Conservation (phyloP, 768 basidiomycete genomes). For the Tephrocybe sp. region DNA sequence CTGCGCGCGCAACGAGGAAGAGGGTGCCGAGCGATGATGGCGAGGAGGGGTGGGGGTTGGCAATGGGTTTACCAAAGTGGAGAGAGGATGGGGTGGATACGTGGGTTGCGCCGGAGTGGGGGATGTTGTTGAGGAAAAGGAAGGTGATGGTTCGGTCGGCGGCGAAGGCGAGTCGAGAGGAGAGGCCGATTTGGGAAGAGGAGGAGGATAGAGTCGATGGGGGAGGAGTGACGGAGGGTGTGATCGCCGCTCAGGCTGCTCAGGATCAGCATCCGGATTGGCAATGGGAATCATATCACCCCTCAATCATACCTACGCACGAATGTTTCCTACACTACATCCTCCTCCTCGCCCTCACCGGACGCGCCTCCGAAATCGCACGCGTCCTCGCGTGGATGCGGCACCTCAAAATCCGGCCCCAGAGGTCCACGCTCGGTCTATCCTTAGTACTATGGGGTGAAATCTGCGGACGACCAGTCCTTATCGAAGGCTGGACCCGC, state of each 20-base stretch:
- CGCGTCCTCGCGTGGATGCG: conserved; percentile 61
- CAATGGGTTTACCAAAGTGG: conserved; percentile 10
- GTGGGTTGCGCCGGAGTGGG: conserved; percentile 7
- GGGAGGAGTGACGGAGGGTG: not conserved
- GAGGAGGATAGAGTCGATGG: not conserved
- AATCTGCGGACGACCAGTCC: conserved; percentile 56
- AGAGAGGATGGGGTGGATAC: conserved; percentile 6
- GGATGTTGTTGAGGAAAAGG: conserved; percentile 4
- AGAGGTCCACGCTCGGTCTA: conserved; percentile 51
- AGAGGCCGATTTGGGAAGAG: conserved; percentile 2
- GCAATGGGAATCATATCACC: conserved; percentile 10
- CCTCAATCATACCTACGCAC: conserved; percentile 8
- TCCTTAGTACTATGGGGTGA: conserved; percentile 74
- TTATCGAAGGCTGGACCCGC: conserved; percentile 44
- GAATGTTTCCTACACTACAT: conserved; percentile 10
- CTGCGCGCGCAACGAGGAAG: conserved; percentile 20
- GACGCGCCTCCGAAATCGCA: conserved; percentile 11
- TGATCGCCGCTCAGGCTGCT: too few relatives aligned
- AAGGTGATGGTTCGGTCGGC: conserved; percentile 1
- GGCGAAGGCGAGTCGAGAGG: not conserved
- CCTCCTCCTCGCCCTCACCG: conserved; percentile 7
- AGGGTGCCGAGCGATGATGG: conserved; percentile 1
- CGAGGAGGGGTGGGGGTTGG: conserved; percentile 6
- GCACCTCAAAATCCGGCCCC: conserved; percentile 48
- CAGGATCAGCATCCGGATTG: not conserved